Conservation (phyloP, 108 stramenopile species). For the Nitzschia palea region DNA sequence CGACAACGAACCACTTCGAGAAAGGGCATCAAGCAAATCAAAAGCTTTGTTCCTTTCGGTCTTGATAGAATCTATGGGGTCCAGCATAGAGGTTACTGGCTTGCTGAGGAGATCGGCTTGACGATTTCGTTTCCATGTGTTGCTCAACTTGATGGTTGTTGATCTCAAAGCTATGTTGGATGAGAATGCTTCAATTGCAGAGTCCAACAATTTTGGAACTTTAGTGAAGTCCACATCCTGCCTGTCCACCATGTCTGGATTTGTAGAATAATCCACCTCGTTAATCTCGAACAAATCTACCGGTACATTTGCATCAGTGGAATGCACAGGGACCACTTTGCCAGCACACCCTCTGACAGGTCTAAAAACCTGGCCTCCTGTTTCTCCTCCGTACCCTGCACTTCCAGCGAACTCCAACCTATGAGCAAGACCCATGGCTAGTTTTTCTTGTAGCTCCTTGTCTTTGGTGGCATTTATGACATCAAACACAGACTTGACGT, state of each 20-base stretch:
- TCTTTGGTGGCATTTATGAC: constrained; percentile 61
- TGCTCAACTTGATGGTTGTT: constrained; percentile 57
- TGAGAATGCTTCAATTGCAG: constrained; percentile 51
- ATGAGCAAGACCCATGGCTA: no score
- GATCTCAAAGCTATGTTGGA: constrained; percentile 53
- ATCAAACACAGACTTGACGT: constrained; percentile 66
- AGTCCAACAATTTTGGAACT: constrained; percentile 66
- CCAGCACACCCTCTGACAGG: not conserved
- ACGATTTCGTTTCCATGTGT: constrained; percentile 45
- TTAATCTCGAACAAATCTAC: not conserved
- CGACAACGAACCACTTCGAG: constrained; percentile 74
- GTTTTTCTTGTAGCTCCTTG: constrained; percentile 53
- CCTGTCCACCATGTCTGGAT: not conserved
- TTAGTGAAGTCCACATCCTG: constrained; percentile 54
- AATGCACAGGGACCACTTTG: no score
- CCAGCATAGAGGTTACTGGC: constrained; percentile 2
- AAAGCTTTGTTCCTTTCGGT: constrained; percentile 73
- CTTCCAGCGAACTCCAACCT: constrained; percentile 8
- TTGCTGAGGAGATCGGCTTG: constrained; percentile 53
- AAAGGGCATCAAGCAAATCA: constrained; percentile 82
- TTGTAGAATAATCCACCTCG: not conserved
- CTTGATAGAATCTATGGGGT: constrained; percentile 23
- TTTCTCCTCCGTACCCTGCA: not conserved
- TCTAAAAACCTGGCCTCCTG: not conserved
- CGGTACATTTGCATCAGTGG: no score